Base-by-base conservation (phyloP, 2,329 filamentous ascomycete genomes). In the Ophiostoma himal-ulmi region DNA sequence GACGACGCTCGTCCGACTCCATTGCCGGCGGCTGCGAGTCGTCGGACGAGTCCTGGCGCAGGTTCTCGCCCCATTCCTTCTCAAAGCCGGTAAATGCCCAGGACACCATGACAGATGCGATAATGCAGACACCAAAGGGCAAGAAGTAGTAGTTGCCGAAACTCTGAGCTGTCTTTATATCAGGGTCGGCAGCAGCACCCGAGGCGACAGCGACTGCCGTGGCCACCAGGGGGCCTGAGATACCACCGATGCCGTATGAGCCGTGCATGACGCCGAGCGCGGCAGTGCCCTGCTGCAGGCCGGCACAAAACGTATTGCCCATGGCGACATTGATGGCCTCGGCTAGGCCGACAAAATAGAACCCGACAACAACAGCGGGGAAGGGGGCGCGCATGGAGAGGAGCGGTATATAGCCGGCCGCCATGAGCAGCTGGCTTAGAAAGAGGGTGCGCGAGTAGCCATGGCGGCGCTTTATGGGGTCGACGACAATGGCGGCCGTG, bases 41-140 rank as follows among this genome's bases (percentile, higher is more conserved):
- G 30, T 34, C 20, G 62, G 68, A 20, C 6, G 39, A 20, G 22
- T 26, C 11, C 36, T 60, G 62, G 6, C 30, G 36, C 22, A 52
- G 26, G 11, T 39, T 37, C 54, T 68, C 69, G 48, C 68, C 72
- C 60, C 60, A 68, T 73, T 94, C 91, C 62, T 83, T 82, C 75
- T 93, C 89, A 77, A 90, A 94, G 64, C 81, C 80, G 82, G 85
- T 85, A 80, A 93, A 96, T 0, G 89, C 82, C 86, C 88, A 94
- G 1, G 83, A 83, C 0, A 85, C 83, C 72, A 89, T 84, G 1
- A 76, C 77, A n/a, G 88, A 79, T 73, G 88, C 90, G 65, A 85
- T 74, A 0, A 87, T 68, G 0, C 86, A 81, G 5, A 93, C 75
- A 0, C 81, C 83, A 10, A 94, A 80, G 0, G 86, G 84, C 34